Evolutionary conservation across 257 asterid genomes (phyloP), one percentile per base, ranked within the genome.

Genomic region (Lycium ferocissimum): DNA sequence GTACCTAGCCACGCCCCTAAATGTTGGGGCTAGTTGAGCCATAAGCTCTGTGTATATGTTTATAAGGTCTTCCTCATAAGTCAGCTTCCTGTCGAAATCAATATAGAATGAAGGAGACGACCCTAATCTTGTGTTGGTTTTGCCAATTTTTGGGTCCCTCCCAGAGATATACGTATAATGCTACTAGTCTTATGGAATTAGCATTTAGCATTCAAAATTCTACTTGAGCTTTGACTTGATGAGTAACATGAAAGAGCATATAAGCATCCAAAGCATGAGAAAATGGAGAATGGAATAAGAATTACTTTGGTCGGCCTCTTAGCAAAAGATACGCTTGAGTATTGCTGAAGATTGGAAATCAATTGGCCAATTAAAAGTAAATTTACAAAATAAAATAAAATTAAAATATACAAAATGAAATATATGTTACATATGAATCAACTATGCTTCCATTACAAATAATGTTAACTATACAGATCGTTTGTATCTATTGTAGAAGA

Each of bases 271-370:
- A 85, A 88, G 83, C 83, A 81, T 49, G 84, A 79, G 81, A 69
- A 83, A 87, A 84, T 89, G 90, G 90, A 59, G 83, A 80, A 83
- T 87, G 90, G 84, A 87, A 87, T 83, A 83, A 87, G 91, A 89
- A 89, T 89, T 89, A 85, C 83, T 83, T 70, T 84, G 80, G 90
- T 87, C 87, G 89, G 90, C 90, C 91, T 89, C 90, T 87, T 84
- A 83, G 49, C 78, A 65, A 85, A 85, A 85, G 83, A 79, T 20
- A 69, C 37, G 33, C 79, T 73, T 85, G 90, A 87, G 91, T 89
- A 70, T 72, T 83, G 84, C 2, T 87, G 89, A 89, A 89, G 92
- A 85, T 83, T 85, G 83, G 89, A 85, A 87, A 80, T 83, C 26
- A 57, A 63, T 76, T 76, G 63, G 81, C 22, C 62, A 47, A 22